Conservation (phyloP, 441 rosid species). For the Jatropha podagrica region DNA sequence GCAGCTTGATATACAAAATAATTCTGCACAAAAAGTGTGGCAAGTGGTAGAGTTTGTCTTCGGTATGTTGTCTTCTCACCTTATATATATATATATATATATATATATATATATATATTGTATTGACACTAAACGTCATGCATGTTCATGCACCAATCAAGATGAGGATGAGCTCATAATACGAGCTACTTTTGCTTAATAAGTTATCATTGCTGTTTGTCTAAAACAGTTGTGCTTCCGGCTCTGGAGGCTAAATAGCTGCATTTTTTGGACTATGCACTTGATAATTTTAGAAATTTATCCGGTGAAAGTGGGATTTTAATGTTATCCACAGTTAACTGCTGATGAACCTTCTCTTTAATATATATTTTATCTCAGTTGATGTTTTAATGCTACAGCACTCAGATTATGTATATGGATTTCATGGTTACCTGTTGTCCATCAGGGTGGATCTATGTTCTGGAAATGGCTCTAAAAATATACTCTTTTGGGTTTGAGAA, state of each 20-base stretch:
- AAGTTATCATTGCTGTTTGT: conserved; percentile 1
- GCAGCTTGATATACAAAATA: conserved; percentile 95
- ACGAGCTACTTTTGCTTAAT: background rate
- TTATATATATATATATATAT: background rate
- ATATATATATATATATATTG: too few species aligned
- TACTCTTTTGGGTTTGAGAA: conserved; percentile 85
- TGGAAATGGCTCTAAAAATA: conserved; percentile 94
- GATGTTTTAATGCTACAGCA: background rate
- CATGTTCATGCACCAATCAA: background rate
- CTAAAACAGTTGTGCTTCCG: background rate
- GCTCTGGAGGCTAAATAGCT: background rate
- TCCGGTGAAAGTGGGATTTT: background rate
- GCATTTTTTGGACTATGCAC: background rate
- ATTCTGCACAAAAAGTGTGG: conserved; percentile 85
- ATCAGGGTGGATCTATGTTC: conserved; percentile 95
- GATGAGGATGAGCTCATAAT: conserved; percentile 1
- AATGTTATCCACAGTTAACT: background rate
- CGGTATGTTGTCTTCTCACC: conserved; percentile 41
- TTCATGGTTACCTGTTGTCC: conserved; percentile 25
- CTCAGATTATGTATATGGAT: conserved; percentile 8
- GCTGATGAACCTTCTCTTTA: background rate
- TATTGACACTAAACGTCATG: background rate
- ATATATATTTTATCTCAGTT: conserved; percentile 8
- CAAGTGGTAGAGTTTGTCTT: conserved; percentile 84
- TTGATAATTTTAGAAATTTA: background rate